Percentiles rank a stretch among this genome's conserved stretches.
Evolutionary conservation across 805 yeast genomes (phyloP).

Genomic region (Wickerhamiella azymoides): DNA sequence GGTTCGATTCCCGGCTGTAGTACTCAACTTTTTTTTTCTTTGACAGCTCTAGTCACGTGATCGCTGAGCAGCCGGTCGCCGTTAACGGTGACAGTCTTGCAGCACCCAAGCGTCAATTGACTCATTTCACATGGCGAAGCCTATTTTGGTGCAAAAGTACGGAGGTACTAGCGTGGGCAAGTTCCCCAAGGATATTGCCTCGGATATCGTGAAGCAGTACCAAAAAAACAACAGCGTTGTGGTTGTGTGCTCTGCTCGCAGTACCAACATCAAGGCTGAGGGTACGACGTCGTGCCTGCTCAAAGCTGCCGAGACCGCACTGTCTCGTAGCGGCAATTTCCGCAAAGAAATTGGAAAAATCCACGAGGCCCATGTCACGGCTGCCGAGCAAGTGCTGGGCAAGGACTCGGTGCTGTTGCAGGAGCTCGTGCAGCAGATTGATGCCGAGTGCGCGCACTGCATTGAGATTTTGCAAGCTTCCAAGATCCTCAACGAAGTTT

Average conservation of each 20-base stretch:
- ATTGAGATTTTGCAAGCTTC: slow-evolving; percentile 70
- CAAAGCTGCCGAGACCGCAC: slow-evolving; percentile 56
- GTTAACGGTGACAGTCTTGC: not conserved
- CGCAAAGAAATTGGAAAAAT: slow-evolving; percentile 47
- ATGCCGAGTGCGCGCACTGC: slow-evolving; percentile 52
- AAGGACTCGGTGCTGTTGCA: slow-evolving; percentile 31
- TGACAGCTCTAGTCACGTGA: not conserved
- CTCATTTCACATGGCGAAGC: slow-evolving; percentile 14
- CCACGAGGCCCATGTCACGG: slow-evolving; percentile 61
- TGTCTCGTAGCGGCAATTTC: slow-evolving; percentile 27
- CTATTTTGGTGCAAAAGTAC: slow-evolving; percentile 79
- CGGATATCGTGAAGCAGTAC: slow-evolving; percentile 58
- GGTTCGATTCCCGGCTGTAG: slow-evolving; percentile 27
- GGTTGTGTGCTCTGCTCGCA: slow-evolving; percentile 91
- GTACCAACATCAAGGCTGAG: slow-evolving; percentile 79
- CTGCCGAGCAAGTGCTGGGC: slow-evolving; percentile 47
- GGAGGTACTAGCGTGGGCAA: slow-evolving; percentile 98
- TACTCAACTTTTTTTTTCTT: slow-evolving; percentile 11
- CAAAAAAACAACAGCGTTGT: slow-evolving; percentile 52
- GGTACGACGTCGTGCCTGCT: slow-evolving; percentile 88
- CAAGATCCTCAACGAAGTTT: slow-evolving; percentile 80
- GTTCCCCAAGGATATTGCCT: slow-evolving; percentile 73
- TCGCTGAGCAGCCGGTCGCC: not conserved
- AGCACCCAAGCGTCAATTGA: not conserved
- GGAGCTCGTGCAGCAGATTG: slow-evolving; percentile 44